Base-by-base conservation (phyloP, 345 rosid species). In the Boechera retrofracta region DNA sequence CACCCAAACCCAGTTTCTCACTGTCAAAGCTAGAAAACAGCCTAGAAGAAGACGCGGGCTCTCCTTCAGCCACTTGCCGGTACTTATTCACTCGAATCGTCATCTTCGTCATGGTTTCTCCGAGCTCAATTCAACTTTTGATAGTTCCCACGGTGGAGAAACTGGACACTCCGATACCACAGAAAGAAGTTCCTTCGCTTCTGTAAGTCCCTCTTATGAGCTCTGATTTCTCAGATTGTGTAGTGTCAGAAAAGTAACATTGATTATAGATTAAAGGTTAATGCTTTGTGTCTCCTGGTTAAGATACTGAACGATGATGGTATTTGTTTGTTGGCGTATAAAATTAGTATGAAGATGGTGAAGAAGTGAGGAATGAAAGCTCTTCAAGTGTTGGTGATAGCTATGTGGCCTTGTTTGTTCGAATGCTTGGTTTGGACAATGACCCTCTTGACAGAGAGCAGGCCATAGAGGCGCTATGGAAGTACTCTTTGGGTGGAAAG, bases 391-490 rank as follows among this genome's bases (percentile, higher is more conserved):
- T 75, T 10, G 89, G 88, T 16, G 95, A 91, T 72, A 81, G 85
- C 56, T 87, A 85, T 66, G 86, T 94, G 32, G 84, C 86, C 55
- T 80, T 91, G 81, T 94, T 94, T 74, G 88, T 94, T 52, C 84
- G 93, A 67, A 91, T 89, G 96, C 97, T 94, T 26, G 98, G 98
- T 67, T 78, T 91, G 54, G 98, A 94, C 77, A 79, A 91, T 49
- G 94, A 88, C 68, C 87, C 89, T 10, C 88, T 87, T 64, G 97
- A 94, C 67, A 82, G 97, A 84, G 96, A 94, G 67, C 93, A 89
- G 51, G 97, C 94, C 11, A 61, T 91, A 67, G 85, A 83, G 54
- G 86, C 93, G 13, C 73, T 94, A 15, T 89, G 97, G 97, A 86
- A 89, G 71, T 89, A 89, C 69, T 88, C 98, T 12, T 81, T 89